These are phyloP conservation scores for Russula griseocarnosa DNA, from an alignment of 768 basidiomycete species.

Conservation along the genomic window DNA sequence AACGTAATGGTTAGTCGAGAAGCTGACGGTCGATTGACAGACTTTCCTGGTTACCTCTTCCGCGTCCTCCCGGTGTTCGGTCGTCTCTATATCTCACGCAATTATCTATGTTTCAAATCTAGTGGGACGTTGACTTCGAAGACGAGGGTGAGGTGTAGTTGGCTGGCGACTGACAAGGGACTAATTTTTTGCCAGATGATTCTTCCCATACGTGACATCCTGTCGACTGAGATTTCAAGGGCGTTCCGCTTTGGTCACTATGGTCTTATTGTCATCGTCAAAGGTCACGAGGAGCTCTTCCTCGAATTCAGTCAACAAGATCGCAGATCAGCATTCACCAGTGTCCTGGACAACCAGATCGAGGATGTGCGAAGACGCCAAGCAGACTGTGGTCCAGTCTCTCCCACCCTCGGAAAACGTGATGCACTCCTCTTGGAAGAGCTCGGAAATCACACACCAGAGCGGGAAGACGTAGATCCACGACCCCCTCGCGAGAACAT, in stretches of 20 bases:
- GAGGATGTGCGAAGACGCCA: constrained; percentile 60
- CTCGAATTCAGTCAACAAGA: constrained; percentile 86
- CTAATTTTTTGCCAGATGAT: constrained; percentile 66
- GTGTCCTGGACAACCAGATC: constrained; percentile 72
- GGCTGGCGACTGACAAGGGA: constrained; percentile 3
- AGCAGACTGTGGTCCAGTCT: constrained; percentile 41
- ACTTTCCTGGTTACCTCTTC: constrained; percentile 87
- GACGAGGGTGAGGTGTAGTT: constrained; percentile 60
- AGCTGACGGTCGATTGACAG: constrained; percentile 40
- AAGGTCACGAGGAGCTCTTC: constrained; percentile 96
- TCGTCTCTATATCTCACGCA: constrained; percentile 84
- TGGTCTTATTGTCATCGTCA: constrained; percentile 85
- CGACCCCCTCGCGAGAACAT: constrained; percentile 46
- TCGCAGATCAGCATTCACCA: constrained; percentile 73
- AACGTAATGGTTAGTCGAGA: background rate
- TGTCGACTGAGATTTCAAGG: constrained; percentile 78
- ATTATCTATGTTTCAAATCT: constrained; percentile 93
- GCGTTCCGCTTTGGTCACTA: constrained; percentile 87
- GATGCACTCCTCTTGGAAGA: constrained; percentile 84
- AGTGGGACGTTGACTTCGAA: constrained; percentile 71
- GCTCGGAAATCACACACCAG: constrained; percentile 54
- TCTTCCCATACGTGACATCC: constrained; percentile 82
- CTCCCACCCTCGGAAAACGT: constrained; percentile 51
- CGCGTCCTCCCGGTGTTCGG: constrained; percentile 87
- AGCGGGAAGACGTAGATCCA: constrained; percentile 42